Evolutionary conservation across 345 rosid species (phyloP), one percentile per base, ranked within the genome.

Genomic region (Schrenkiella parvula): DNA sequence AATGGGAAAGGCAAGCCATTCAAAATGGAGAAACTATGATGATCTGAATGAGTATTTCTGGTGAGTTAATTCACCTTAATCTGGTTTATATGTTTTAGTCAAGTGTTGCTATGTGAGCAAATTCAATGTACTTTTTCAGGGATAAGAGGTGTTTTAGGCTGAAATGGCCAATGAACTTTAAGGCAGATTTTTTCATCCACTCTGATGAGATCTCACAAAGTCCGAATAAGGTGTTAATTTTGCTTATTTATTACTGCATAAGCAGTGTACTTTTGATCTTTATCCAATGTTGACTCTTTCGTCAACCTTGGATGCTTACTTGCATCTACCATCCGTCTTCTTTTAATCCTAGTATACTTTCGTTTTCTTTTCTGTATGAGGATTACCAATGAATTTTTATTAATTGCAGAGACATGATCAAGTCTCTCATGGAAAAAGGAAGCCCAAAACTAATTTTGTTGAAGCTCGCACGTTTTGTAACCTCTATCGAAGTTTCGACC

Each of bases 21-120:
- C 99, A 44, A 87, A 66, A 79, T 92, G 98, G 99, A 92, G 99
- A 81, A 95, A 95, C 69, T 95, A 95, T 71, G 99, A 95, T 80
- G 99, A 95, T 75, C 70, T 95, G 56, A 95, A 95, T 74, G 99
- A 95, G 83, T 95, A 89, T 82, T 95, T 95, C 68, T 95, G 99
- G 99, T 95, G 72, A 81, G 82, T 77, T 18, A 46, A 39, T 80
- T 54, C 58, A 55, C 38, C 21, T 58, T 57, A 12, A 60, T 64
- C 68, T 26, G 72, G 28, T 65, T 29, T 57, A 9, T 73, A 37
- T 59, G 72, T 63, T 26, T 22, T 63, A 10, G 60, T 15, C 50
- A 55, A 55, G 19, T 46, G 13, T 21, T 29, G 14, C 15, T 62
- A 47, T 70, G 4, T 76, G 66, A 76, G 68, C 53, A 61, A 47